These are phyloP conservation scores for Porpolomopsis calyptriformis DNA, from an alignment of 768 basidiomycete genomes.

Conservation along the genomic window DNA sequence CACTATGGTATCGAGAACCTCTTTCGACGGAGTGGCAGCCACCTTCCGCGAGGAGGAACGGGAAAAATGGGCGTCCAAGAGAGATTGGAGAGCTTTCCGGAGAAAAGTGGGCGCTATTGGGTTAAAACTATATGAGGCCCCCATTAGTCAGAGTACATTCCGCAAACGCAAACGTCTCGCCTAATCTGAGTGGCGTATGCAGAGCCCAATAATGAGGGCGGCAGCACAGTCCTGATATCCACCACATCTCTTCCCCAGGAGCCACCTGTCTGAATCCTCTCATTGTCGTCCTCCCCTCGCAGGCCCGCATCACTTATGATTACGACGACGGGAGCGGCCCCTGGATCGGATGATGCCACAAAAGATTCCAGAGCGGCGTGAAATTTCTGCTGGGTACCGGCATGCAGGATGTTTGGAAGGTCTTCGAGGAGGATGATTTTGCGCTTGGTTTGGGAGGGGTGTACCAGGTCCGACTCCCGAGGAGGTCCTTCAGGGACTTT, in stretches of 20 bases:
- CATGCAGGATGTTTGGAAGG: slow-evolving; percentile 81
- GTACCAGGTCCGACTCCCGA: neutral
- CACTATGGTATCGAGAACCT: slow-evolving; percentile 65
- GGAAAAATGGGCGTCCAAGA: slow-evolving; percentile 39
- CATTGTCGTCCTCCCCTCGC: slow-evolving; percentile 55
- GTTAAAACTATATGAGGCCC: slow-evolving; percentile 59
- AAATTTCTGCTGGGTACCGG: slow-evolving; percentile 56
- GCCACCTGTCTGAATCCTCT: slow-evolving; percentile 29
- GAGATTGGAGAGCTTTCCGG: slow-evolving; percentile 59
- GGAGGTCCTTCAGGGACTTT: slow-evolving; percentile 5
- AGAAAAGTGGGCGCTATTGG: slow-evolving; percentile 84
- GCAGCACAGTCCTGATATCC: slow-evolving; percentile 61
- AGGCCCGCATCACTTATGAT: slow-evolving; percentile 76
- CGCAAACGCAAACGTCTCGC: slow-evolving; percentile 35
- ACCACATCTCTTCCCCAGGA: slow-evolving; percentile 44
- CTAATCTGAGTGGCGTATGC: slow-evolving; percentile 71
- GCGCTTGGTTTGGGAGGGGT: slow-evolving; percentile 18
- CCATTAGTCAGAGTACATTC: neutral
- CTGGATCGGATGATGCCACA: slow-evolving; percentile 26
- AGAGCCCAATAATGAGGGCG: slow-evolving; percentile 55
- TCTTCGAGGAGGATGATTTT: slow-evolving; percentile 79
- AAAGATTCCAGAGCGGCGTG: slow-evolving; percentile 58
- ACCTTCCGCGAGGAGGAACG: slow-evolving; percentile 4
- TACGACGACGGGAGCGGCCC: slow-evolving; percentile 60
- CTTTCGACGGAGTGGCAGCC: slow-evolving; percentile 38